Evolutionary conservation across 2,329 filamentous ascomycete species (phyloP).

Genomic region (Bipolaris gigantea): DNA sequence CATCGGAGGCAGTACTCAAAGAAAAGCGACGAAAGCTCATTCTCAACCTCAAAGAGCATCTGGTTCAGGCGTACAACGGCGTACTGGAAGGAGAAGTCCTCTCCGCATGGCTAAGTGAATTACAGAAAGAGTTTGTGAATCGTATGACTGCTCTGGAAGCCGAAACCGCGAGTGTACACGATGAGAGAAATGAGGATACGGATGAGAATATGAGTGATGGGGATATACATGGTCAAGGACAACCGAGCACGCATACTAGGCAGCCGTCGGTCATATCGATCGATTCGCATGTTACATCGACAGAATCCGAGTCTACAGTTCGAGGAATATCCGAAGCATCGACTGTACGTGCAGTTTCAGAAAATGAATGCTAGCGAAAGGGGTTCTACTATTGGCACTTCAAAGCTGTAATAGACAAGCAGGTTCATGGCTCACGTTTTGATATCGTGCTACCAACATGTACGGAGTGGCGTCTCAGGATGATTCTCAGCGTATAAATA

Average conservation of each 20-base stretch:
- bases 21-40: constrained; percentile 72
- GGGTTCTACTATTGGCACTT: too few relatives aligned
- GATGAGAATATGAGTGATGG: constrained; percentile 15
- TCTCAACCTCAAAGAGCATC: constrained; percentile 70
- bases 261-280: constrained; percentile 28
- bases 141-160: constrained; percentile 69
- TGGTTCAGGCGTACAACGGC: constrained; percentile 68
- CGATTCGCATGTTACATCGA: constrained; percentile 23
- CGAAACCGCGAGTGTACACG: constrained; percentile 31
- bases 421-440: too few relatives aligned
- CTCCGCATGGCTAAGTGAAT: constrained; percentile 62
- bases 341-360: constrained; percentile 29
- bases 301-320: constrained; percentile 18
- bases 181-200: constrained; percentile 16
- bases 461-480: too few relatives aligned
- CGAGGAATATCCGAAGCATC: constrained; percentile 23
- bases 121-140: constrained; percentile 75
- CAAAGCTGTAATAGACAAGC: too few relatives aligned
- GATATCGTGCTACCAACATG: too few relatives aligned
- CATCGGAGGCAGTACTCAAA: constrained; percentile 60
- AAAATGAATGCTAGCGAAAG: constrained; percentile 19
- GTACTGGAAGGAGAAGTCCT: constrained; percentile 67
- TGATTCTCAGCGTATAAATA: too few relatives aligned
- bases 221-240: constrained; percentile 14
- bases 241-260: constrained; percentile 17